phyloP scores from a whole-genome alignment of 2,329 filamentous ascomycete species.

The Remersonia thermophila region DNA sequence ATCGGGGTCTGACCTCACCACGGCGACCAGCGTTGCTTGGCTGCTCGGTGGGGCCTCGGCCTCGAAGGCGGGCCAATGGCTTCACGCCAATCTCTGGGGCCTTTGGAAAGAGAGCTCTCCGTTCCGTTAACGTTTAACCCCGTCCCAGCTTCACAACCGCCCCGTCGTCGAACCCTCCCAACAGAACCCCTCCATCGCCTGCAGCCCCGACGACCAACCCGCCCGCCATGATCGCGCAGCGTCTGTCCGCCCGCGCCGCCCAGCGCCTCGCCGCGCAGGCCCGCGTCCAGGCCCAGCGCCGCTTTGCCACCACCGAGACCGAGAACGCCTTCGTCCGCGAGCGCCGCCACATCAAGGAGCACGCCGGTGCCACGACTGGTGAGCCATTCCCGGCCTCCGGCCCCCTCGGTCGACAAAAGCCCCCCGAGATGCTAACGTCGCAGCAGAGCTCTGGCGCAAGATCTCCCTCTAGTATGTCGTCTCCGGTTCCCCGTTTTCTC shows the following conservation, averaged over 20 bases:
- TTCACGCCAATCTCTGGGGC: conserved; percentile 9
- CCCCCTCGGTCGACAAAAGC: neutral
- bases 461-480: conserved; percentile 81
- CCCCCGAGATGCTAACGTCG: conserved; percentile 21
- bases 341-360: conserved; percentile 78
- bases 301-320: conserved; percentile 52
- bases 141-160: conserved; percentile 4
- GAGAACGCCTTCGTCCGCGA: conserved; percentile 94
- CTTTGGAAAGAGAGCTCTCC: conserved; percentile 4
- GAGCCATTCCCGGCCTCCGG: conserved; percentile 22
- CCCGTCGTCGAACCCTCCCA: neutral
- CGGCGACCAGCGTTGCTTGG: conserved; percentile 1
- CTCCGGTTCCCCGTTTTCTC: conserved; percentile 5
- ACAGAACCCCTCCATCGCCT: conserved; percentile 1
- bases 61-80: too few species aligned
- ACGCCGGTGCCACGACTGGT: conserved; percentile 78
- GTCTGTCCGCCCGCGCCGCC: conserved; percentile 8
- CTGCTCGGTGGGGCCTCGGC: too few species aligned
- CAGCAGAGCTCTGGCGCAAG: conserved; percentile 82
- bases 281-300: conserved; percentile 52
- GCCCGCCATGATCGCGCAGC: conserved; percentile 10
- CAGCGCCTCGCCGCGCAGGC: conserved; percentile 47
- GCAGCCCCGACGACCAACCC: neutral
- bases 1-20: conserved; percentile 16
- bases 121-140: conserved; percentile 5